phyloP scores from a whole-genome alignment of 2,329 filamentous ascomycete genomes.

The Aspergillus udagawae region DNA sequence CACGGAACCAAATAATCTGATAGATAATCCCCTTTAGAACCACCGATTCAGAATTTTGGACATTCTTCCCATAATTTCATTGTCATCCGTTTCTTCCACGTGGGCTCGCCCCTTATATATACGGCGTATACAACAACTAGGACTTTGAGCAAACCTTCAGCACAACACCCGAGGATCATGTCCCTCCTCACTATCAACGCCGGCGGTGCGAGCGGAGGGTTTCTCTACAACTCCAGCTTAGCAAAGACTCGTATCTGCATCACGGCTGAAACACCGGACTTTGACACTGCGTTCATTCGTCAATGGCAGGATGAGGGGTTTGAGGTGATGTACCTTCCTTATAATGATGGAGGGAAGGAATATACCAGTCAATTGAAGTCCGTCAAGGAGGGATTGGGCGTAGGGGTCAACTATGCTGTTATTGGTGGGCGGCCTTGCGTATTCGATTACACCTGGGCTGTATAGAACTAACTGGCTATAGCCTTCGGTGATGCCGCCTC shows the following conservation, averaged over 20 bases:
- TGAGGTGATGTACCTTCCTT: slow-evolving; percentile 54
- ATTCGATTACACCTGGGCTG: neutral
- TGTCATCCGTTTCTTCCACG: neutral
- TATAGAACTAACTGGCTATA: slow-evolving; percentile 21
- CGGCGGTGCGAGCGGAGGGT: slow-evolving; percentile 28
- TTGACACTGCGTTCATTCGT: slow-evolving; percentile 51
- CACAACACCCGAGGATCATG: slow-evolving; percentile 15
- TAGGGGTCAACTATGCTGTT: slow-evolving; percentile 59
- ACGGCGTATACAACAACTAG: neutral
- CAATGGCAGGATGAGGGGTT: slow-evolving; percentile 61
- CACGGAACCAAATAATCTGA: neutral
- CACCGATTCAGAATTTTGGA: neutral
- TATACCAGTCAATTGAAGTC: slow-evolving; percentile 49
- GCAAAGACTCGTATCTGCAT: slow-evolving; percentile 32
- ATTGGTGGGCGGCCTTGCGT: slow-evolving; percentile 46
- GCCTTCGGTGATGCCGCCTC: slow-evolving; percentile 62
- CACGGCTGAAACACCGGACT: slow-evolving; percentile 38
- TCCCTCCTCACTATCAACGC: slow-evolving; percentile 32
- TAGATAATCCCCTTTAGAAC: neutral
- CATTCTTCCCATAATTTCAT: neutral
- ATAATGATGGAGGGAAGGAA: slow-evolving; percentile 49
- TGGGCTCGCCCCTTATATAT: neutral
- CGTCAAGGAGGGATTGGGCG: slow-evolving; percentile 52
- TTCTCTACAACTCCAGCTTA: slow-evolving; percentile 32
- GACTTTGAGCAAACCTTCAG: neutral